phyloP scores from a whole-genome alignment of 2,329 filamentous ascomycete genomes.

The Fusarium sp. region DNA sequence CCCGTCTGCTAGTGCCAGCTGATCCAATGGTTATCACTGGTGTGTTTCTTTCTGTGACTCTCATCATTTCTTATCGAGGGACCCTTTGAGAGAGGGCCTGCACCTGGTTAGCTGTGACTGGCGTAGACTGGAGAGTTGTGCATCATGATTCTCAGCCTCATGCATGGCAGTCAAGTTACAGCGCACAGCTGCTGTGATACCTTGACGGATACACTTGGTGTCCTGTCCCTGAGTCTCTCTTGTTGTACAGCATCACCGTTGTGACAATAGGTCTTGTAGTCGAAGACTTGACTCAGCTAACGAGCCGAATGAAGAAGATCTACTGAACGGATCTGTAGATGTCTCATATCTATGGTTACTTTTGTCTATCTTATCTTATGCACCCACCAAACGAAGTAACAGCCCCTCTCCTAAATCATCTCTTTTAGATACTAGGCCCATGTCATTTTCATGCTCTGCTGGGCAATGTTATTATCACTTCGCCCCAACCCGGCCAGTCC shows the following conservation, averaged over 20 bases:
- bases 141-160: slow-evolving; percentile 35
- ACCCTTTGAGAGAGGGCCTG: neutral
- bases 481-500: slow-evolving; percentile 26
- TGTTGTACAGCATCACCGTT: slow-evolving; percentile 15
- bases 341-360: slow-evolving; percentile 10
- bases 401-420: slow-evolving; percentile 15
- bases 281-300: neutral
- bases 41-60: slow-evolving; percentile 25
- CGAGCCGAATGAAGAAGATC: neutral
- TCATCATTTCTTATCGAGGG: slow-evolving; percentile 28
- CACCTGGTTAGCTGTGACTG: neutral
- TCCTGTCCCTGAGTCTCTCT: slow-evolving; percentile 11
- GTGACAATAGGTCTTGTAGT: slow-evolving; percentile 1
- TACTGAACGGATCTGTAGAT: slow-evolving; percentile 4
- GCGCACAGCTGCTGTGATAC: neutral
- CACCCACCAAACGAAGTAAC: slow-evolving; percentile 10
- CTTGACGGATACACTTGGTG: neutral
- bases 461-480: slow-evolving; percentile 4
- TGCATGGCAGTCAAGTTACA: slow-evolving; percentile 13
- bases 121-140: neutral
- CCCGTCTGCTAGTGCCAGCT: slow-evolving; percentile 33
- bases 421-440: slow-evolving; percentile 16
- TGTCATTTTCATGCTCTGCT: slow-evolving; percentile 32
- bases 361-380: slow-evolving; percentile 9
- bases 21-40: slow-evolving; percentile 31